Evolutionary conservation across 108 stramenopile species (phyloP).

Genomic region (Skeletonema costatum): DNA sequence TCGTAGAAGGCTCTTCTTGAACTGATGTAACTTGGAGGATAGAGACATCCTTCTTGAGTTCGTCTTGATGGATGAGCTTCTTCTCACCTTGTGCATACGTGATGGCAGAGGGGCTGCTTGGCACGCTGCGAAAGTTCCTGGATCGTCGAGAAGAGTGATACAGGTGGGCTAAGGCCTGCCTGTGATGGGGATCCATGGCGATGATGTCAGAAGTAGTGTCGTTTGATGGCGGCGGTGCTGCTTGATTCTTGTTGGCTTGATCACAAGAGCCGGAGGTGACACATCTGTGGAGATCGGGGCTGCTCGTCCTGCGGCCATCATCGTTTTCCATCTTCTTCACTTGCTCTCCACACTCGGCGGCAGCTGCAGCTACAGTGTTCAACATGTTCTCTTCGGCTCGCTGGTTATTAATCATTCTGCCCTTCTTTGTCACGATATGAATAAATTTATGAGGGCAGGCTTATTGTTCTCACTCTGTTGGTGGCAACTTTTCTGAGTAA

Average conservation of each 20-base stretch:
- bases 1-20: neutral
- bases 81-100: neutral
- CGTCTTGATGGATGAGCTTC: neutral
- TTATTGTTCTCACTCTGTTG: too few species aligned
- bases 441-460: too few species aligned
- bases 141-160: slow-evolving; percentile 2
- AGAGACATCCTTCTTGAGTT: neutral
- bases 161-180: neutral
- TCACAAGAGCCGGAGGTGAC: neutral
- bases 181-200: neutral
- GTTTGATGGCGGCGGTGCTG: neutral
- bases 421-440: neutral
- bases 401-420: neutral
- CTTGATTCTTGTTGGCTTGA: neutral
- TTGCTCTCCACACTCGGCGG: neutral
- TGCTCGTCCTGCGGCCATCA: neutral
- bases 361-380: neutral
- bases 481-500: too few species aligned
- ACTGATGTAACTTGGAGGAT: neutral
- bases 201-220: neutral
- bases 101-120: neutral
- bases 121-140: neutral
- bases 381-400: neutral
- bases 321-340: neutral
- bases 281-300: neutral